Percentiles rank a stretch among this genome's conserved stretches.
These are phyloP conservation scores for Globisporangium cylindrosporum DNA, from an alignment of 352 stramenopile genomes.

Conservation along the genomic window DNA sequence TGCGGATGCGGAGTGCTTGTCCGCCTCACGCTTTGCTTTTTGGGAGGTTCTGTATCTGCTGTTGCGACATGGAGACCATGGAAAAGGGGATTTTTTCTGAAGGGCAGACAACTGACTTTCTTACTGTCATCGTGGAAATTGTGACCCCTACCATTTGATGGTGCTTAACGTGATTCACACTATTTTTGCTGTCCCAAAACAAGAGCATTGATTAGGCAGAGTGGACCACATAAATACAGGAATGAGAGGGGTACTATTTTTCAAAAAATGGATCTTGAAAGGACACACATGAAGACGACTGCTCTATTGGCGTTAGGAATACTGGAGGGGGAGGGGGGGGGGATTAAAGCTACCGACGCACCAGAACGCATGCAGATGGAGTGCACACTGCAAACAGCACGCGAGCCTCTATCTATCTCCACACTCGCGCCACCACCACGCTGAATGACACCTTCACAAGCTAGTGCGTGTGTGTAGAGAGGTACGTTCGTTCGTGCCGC, in stretches of 20 bases:
- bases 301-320: not conserved
- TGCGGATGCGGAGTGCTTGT: not conserved
- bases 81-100: no score
- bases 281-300: not conserved
- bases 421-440: not conserved
- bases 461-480: not conserved
- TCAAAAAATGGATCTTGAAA: conserved; percentile 6
- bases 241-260: not conserved
- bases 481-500: not conserved
- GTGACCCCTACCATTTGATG: no score
- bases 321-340: not conserved
- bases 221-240: not conserved
- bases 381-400: not conserved
- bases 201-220: not conserved
- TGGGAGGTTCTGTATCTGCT: not conserved
- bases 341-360: not conserved
- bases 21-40: not conserved
- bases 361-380: not conserved
- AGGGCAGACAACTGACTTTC: no score
- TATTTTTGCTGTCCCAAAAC: not conserved
- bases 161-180: not conserved
- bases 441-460: not conserved
- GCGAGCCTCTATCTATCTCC: not conserved
- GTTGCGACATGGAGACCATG: no score
- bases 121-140: no score